Evolutionary conservation across 108 stramenopile genomes (phyloP), one percentile per base, ranked within the genome.

Genomic region (Skeletonema tropicum): DNA sequence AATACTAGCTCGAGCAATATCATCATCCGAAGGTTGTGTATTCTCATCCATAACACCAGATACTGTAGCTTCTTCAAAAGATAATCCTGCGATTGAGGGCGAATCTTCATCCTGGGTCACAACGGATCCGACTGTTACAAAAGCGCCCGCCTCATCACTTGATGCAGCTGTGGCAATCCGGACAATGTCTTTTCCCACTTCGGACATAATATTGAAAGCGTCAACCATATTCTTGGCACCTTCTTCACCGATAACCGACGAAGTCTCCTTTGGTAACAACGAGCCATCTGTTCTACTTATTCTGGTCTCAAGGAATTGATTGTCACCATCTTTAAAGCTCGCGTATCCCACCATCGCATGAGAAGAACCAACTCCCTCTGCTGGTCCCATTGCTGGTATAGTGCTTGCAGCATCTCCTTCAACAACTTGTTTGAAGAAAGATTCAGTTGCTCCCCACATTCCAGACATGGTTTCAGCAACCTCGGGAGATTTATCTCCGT

Each of bases 221-320:
- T 86, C 68, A 60, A 73, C 60, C 55, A 94, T 57, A 19, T 73
- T 72, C 14, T 71, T 10, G 11, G 73, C 68, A 26, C 85, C 89
- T 21, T 82, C 85, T 10, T 81, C 80, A 30, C 90, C 90, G 25
- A 94, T 45, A 15, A 89, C 26, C 3, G 73, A 63, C 35, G 17
- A 60, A 0, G 83, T 71, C 61, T 85, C 87, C 25, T 64, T 57
- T 2, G 94, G 94, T n/a, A 92, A 52, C 3, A 94, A 17, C 1
- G 66, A 38, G 15, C 86, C 88, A 42, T 73, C 80, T 10, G 48
- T 19, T 31, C 94, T 68, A 6, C 80, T 71, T 26, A 80, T 11
- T 57, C 94, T 68, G 9, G 91, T 94, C 73, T 94, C 94, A 23
- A 94, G 74, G 58, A 90, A 92, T 79, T 90, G 80, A 85, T 92